A percentile compares a stretch with the other conserved stretches of the same genome.
Evolutionary conservation across 2,329 filamentous ascomycete genomes (phyloP).

Genomic region (Blastomyces parvus): DNA sequence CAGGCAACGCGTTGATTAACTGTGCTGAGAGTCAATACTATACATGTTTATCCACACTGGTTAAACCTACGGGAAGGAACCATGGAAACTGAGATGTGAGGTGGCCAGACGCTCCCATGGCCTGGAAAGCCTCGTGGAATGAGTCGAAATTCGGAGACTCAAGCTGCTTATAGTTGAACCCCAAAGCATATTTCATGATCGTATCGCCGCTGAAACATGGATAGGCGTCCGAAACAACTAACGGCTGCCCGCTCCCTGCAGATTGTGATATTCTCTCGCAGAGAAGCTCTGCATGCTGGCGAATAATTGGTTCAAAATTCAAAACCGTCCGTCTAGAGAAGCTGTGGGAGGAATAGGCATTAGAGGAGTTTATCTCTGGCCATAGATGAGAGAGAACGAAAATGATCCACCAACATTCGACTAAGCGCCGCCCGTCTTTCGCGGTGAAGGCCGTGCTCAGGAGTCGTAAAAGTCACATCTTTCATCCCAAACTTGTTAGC

Average conservation of each 20-base stretch:
- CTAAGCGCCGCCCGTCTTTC: constrained; percentile 19
- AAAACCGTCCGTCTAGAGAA: constrained; percentile 17
- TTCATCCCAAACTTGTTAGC: constrained; percentile 19
- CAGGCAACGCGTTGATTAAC: constrained; percentile 13
- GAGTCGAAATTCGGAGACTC: constrained; percentile 18
- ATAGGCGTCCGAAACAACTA: constrained; percentile 16
- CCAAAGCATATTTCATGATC: constrained; percentile 23
- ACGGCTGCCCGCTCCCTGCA: constrained; percentile 9
- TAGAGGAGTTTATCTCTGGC: neutral
- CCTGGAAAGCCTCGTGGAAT: constrained; percentile 20
- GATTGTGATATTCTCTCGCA: constrained; percentile 17
- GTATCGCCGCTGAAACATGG: constrained; percentile 21
- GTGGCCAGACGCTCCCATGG: constrained; percentile 17
- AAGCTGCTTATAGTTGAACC: constrained; percentile 20
- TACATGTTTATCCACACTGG: neutral
- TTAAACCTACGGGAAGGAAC: constrained; percentile 13
- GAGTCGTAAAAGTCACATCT: constrained; percentile 22
- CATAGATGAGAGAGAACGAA: neutral
- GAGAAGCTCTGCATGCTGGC: constrained; percentile 18
- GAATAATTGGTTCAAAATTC: constrained; percentile 20
- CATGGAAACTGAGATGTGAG: constrained; percentile 18
- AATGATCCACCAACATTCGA: constrained; percentile 16
- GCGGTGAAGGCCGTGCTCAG: constrained; percentile 19
- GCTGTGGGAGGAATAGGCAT: constrained; percentile 1
- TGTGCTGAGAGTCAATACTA: neutral